These are phyloP conservation scores for Fusarium sp. DNA, from an alignment of 2,329 filamentous ascomycete species.

Conservation along the genomic window DNA sequence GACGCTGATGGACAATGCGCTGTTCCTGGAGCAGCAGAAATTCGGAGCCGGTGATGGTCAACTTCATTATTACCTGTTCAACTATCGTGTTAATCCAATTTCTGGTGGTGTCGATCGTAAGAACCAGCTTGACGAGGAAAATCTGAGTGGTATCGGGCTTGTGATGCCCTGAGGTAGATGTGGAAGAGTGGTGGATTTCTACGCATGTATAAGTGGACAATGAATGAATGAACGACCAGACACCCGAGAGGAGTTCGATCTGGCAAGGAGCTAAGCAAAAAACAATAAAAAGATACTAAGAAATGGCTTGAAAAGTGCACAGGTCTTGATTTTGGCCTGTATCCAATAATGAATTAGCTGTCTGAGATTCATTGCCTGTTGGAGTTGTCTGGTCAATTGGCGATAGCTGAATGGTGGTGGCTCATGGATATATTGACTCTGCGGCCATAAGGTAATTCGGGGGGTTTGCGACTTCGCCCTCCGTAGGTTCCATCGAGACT, in stretches of 20 bases:
- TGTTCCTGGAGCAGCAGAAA: constrained; percentile 93
- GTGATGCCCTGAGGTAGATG: constrained; percentile 66
- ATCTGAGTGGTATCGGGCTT: constrained; percentile 86
- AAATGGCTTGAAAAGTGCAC: constrained; percentile 4
- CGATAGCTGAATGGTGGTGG: background rate
- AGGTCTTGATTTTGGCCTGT: constrained; percentile 1
- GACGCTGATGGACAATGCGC: constrained; percentile 89
- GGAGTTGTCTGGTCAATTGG: background rate
- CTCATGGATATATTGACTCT: background rate
- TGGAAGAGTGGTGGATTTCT: background rate
- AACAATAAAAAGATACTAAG: constrained; percentile 4
- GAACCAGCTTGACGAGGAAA: constrained; percentile 79
- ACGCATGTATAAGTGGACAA: background rate
- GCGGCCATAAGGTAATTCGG: background rate
- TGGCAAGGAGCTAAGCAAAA: background rate
- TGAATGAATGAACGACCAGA: background rate
- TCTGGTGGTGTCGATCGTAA: constrained; percentile 82
- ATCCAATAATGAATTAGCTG: constrained; percentile 1
- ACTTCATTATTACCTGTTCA: constrained; percentile 97
- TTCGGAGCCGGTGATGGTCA: constrained; percentile 95
- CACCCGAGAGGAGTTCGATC: background rate
- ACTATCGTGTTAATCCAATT: constrained; percentile 90
- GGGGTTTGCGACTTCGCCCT: background rate
- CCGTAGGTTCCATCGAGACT: background rate
- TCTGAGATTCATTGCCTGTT: background rate